These are phyloP conservation scores for Pythium vanterpoolii DNA, from an alignment of 352 stramenopile species.

Conservation along the genomic window DNA sequence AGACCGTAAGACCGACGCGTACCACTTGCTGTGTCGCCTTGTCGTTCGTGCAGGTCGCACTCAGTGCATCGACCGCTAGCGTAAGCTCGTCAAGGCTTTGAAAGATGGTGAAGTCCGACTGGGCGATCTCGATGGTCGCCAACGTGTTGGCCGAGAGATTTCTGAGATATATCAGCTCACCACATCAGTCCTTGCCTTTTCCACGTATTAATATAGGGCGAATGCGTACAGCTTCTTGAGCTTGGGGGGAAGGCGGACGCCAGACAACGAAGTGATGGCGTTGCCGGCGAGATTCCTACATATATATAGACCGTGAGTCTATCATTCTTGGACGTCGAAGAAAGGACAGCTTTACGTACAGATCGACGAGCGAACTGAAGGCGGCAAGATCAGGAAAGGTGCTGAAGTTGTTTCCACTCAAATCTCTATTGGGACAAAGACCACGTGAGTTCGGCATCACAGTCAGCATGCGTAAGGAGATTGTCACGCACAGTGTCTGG, in stretches of 20 bases:
- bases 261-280: conserved; percentile 30
- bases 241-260: conserved; percentile 44
- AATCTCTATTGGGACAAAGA: conserved; percentile 32
- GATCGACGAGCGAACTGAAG: conserved; percentile 41
- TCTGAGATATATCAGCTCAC: background rate
- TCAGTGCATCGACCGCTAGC: background rate
- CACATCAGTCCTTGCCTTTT: background rate
- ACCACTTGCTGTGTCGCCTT: conserved; percentile 8
- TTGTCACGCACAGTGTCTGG: conserved; percentile 39
- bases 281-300: conserved; percentile 63
- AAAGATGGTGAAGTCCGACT: conserved; percentile 18
- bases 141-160: conserved; percentile 10
- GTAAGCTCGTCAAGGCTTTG: conserved; percentile 2
- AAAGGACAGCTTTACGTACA: conserved; percentile 37
- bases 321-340: too few relatives aligned
- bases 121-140: conserved; percentile 8
- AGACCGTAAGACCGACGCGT: conserved; percentile 11
- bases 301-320: background rate
- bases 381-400: conserved; percentile 42
- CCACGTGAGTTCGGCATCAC: background rate
- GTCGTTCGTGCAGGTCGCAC: conserved; percentile 3
- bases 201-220: background rate
- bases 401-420: conserved; percentile 58
- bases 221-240: conserved; percentile 19
- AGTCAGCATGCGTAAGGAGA: background rate